These are phyloP conservation scores for Litchi chinensis DNA, from an alignment of 345 rosid genomes.

Conservation along the genomic window DNA sequence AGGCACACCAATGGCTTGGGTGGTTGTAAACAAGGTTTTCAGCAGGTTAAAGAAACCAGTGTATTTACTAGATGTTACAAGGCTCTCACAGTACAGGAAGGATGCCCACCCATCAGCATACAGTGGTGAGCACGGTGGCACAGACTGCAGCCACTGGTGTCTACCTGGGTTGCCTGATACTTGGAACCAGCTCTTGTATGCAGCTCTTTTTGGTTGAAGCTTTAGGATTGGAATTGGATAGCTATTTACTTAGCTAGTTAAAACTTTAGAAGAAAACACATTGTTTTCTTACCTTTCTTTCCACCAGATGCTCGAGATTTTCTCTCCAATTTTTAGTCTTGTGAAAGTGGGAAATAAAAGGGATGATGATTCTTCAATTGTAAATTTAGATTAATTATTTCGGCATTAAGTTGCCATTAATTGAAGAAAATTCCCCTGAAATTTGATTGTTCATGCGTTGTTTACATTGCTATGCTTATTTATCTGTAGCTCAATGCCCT, in stretches of 20 bases:
- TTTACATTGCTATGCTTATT: neutral
- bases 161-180: slow-evolving; percentile 94
- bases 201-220: slow-evolving; percentile 44
- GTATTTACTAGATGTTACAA: slow-evolving; percentile 66
- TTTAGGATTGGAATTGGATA: neutral
- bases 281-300: slow-evolving; percentile 18
- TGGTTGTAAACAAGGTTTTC: slow-evolving; percentile 69
- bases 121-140: slow-evolving; percentile 36
- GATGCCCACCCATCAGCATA: slow-evolving; percentile 79
- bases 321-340: slow-evolving; percentile 1
- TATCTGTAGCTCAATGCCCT: neutral
- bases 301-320: slow-evolving; percentile 12
- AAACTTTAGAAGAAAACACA: slow-evolving; percentile 9
- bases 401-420: neutral
- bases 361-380: slow-evolving; percentile 23
- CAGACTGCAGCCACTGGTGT: slow-evolving; percentile 96
- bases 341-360: slow-evolving; percentile 25
- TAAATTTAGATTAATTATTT: slow-evolving; percentile 23
- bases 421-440: slow-evolving; percentile 11
- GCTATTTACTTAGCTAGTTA: neutral
- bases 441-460: neutral
- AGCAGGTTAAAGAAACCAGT: slow-evolving; percentile 76
- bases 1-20: slow-evolving; percentile 69
- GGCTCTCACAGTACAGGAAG: slow-evolving; percentile 60
- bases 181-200: slow-evolving; percentile 80